A percentile compares a stretch with the other conserved stretches of the same genome.
Evolutionary conservation across 2,329 filamentous ascomycete genomes (phyloP).

Genomic region (Claviceps purpurea): DNA sequence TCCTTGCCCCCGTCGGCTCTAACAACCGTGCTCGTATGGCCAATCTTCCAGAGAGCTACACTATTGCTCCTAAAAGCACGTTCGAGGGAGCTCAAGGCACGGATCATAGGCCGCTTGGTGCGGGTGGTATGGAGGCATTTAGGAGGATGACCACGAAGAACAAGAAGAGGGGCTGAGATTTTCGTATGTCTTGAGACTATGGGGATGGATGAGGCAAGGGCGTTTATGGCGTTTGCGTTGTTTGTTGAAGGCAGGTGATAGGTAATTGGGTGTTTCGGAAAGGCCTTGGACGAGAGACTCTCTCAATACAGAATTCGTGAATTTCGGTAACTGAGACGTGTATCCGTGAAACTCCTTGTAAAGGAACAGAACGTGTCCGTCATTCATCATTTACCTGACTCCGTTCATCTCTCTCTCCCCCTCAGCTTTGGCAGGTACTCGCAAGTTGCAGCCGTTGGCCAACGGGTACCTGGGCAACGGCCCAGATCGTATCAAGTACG

Average conservation of each 20-base stretch:
- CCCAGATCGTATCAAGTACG: too few relatives aligned
- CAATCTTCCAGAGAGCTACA: constrained; percentile 43
- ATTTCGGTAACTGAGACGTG: background rate
- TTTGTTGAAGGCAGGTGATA: background rate
- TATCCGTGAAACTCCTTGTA: background rate
- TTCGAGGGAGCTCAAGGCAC: constrained; percentile 39
- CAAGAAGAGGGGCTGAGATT: constrained; percentile 32
- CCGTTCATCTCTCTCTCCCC: background rate
- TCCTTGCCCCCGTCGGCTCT: constrained; percentile 40
- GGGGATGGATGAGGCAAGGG: background rate
- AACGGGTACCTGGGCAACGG: too few relatives aligned
- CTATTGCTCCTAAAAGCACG: constrained; percentile 47
- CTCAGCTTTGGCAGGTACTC: too few relatives aligned
- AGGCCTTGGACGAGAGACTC: background rate
- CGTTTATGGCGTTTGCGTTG: background rate
- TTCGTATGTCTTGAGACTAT: background rate
- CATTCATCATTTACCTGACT: background rate
- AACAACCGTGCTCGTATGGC: constrained; percentile 44
- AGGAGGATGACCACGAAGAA: constrained; percentile 51
- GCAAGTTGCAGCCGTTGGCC: too few relatives aligned
- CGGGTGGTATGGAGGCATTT: constrained; percentile 51
- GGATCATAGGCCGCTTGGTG: constrained; percentile 47
- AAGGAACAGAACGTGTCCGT: background rate
- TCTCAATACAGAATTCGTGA: background rate
- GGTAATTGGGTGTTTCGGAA: background rate